Evolutionary conservation across 331 rosid genomes (phyloP), one percentile per base, ranked within the genome.

Genomic region (Erythrophleum ivorense): DNA sequence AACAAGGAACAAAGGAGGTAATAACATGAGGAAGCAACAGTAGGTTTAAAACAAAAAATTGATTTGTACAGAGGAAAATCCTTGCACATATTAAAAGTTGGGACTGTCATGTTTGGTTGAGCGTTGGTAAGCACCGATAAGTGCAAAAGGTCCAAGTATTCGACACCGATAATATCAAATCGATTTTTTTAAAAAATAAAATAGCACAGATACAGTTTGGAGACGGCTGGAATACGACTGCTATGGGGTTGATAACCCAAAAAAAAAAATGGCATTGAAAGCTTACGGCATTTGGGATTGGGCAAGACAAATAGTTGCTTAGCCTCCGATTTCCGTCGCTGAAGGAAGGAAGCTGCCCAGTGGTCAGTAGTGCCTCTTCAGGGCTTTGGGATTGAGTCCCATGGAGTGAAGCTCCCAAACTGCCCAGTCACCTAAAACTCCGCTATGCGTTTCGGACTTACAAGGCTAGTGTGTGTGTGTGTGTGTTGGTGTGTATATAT

Each of bases 11-110:
- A 49, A 55, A 55, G 36, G 67, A 24, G 12, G 68, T 45, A 38
- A 54, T 16, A 79, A 64, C 15, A 65, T 52, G 64, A 63, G 52
- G 36, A 58, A 50, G 66, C 66, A 60, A 43, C 38, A 15, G 14
- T 33, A 71, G 43, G 64, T 45, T 75, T 55, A 53, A 71, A 40
- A 53, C 29, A 65, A 10, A 21, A 15, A 3, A 50, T 36, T 38
- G 19, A 63, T 50, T 49, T 14, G 38, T 7, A 66, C 24, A 9
- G 49, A 18, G 14, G 12, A 53, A 40, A 15, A 36, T 64, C 19
- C 41, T 8, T 40, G 52, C 7, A 3, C 15, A n/a, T 36, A 41
- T 16, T 4, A 40, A 67, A 40, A 67, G 52, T 67, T 67, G 31
- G 18, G 73, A 67, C 52, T 40, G 52, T 19, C 48, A 67, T 53